Evolutionary conservation across 1,139 yeast genomes (phyloP).

Genomic region (Yamadazyma oceani): DNA sequence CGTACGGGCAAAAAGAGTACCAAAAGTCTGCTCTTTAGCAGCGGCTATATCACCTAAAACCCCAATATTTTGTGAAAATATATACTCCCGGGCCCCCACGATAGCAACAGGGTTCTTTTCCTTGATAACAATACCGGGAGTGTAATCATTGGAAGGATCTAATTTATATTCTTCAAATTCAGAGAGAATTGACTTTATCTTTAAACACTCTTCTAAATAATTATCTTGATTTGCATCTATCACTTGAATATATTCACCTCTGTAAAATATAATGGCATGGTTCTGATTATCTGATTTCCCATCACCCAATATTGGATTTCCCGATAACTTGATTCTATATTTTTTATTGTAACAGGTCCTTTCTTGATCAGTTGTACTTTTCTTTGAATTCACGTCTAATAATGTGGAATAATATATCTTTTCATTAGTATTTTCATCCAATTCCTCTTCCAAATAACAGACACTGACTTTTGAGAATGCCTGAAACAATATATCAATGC

Average conservation of each 20-base stretch:
- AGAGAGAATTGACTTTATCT: conserved; percentile 71
- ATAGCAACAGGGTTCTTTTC: conserved; percentile 57
- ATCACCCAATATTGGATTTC: conserved; percentile 87
- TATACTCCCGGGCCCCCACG: conserved; percentile 85
- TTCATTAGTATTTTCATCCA: conserved; percentile 28
- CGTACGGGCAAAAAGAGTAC: conserved; percentile 84
- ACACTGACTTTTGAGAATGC: conserved; percentile 64
- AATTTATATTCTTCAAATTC: conserved; percentile 70
- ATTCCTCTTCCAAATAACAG: conserved; percentile 56
- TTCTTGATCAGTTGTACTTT: no score
- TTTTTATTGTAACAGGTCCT: conserved; percentile 46
- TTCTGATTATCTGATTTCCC: conserved; percentile 90
- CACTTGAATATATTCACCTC: conserved; percentile 87
- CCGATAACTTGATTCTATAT: conserved; percentile 64
- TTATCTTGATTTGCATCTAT: conserved; percentile 90
- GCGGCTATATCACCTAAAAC: conserved; percentile 91
- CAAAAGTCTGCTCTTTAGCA: conserved; percentile 91
- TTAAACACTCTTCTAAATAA: conserved; percentile 80
- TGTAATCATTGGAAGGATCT: conserved; percentile 40
- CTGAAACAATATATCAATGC: conserved; percentile 54
- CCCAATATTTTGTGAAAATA: conserved; percentile 84
- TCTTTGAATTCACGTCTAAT: conserved; percentile 48
- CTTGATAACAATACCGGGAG: conserved; percentile 35
- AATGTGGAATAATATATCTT: conserved; percentile 58
- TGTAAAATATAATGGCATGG: conserved; percentile 68